A percentile compares a stretch with the other conserved stretches of the same genome.
phyloP scores from a whole-genome alignment of 345 rosid genomes.

The Aegle marmelos region DNA sequence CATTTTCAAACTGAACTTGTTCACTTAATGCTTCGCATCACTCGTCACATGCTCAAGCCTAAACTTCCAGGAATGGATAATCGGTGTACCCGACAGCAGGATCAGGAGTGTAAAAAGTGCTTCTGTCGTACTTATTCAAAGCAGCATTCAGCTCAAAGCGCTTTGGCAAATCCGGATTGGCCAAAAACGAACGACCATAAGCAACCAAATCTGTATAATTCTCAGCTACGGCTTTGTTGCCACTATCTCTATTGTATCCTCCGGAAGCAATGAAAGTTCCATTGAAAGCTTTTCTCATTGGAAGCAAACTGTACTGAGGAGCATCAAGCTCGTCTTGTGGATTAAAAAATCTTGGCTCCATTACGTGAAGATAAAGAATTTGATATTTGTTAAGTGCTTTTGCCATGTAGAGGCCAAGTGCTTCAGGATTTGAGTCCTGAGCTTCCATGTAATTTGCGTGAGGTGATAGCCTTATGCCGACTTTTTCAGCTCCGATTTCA shows the following conservation, averaged over 20 bases:
- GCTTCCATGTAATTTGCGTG: slow-evolving; percentile 15
- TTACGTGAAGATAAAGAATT: slow-evolving; percentile 33
- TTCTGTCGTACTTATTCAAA: slow-evolving; percentile 28
- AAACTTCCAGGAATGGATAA: neutral
- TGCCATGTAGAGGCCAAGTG: slow-evolving; percentile 38
- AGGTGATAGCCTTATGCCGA: neutral
- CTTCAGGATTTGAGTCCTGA: slow-evolving; percentile 39
- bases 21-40: no score
- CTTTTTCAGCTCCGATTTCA: neutral
- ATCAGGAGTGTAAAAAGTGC: slow-evolving; percentile 29
- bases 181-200: slow-evolving; percentile 25
- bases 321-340: slow-evolving; percentile 20
- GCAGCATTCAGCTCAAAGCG: slow-evolving; percentile 38
- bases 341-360: slow-evolving; percentile 25
- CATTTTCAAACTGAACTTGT: no score
- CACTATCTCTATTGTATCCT: slow-evolving; percentile 34
- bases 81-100: slow-evolving; percentile 34
- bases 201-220: slow-evolving; percentile 16
- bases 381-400: slow-evolving; percentile 33
- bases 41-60: neutral
- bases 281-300: slow-evolving; percentile 37
- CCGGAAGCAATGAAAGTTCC: slow-evolving; percentile 43
- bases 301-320: slow-evolving; percentile 18
- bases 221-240: slow-evolving; percentile 30
- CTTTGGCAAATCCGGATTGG: slow-evolving; percentile 46